Evolutionary conservation across 805 yeast species (phyloP).

Genomic region (Candida fluviatilis): DNA sequence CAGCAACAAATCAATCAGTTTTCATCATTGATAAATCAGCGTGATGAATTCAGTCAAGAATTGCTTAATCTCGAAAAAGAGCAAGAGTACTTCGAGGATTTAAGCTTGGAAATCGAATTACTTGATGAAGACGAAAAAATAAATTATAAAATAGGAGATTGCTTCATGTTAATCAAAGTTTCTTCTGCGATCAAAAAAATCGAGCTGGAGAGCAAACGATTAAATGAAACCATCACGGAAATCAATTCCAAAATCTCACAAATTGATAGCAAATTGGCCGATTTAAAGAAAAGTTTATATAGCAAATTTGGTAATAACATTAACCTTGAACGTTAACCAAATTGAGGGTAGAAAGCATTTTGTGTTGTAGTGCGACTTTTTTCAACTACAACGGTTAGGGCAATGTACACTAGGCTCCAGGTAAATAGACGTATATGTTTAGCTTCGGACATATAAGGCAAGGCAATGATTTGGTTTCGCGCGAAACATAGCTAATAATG

Average conservation of each 20-base stretch:
- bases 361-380: too few species aligned
- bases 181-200: slow-evolving; percentile 62
- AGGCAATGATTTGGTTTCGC: too few species aligned
- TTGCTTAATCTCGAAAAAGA: slow-evolving; percentile 54
- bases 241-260: slow-evolving; percentile 46
- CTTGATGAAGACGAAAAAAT: slow-evolving; percentile 69
- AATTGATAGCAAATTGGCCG: slow-evolving; percentile 51
- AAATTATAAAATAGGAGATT: slow-evolving; percentile 79
- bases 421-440: too few species aligned
- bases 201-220: slow-evolving; percentile 54
- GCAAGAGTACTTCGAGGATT: slow-evolving; percentile 85
- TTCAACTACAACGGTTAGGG: too few species aligned
- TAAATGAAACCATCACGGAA: slow-evolving; percentile 47
- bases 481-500: too few species aligned
- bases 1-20: slow-evolving; percentile 87
- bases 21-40: slow-evolving; percentile 72
- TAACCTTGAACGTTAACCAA: slow-evolving; percentile 68
- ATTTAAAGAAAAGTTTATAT: slow-evolving; percentile 70
- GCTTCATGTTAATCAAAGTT: slow-evolving; percentile 67
- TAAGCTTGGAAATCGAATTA: slow-evolving; percentile 78
- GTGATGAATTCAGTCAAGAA: slow-evolving; percentile 52
- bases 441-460: too few species aligned
- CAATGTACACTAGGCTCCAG: too few species aligned
- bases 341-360: too few species aligned
- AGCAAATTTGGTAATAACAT: slow-evolving; percentile 88